These are phyloP conservation scores for Aspergillus tamarii DNA, from an alignment of 2,329 filamentous ascomycete genomes.

Conservation along the genomic window DNA sequence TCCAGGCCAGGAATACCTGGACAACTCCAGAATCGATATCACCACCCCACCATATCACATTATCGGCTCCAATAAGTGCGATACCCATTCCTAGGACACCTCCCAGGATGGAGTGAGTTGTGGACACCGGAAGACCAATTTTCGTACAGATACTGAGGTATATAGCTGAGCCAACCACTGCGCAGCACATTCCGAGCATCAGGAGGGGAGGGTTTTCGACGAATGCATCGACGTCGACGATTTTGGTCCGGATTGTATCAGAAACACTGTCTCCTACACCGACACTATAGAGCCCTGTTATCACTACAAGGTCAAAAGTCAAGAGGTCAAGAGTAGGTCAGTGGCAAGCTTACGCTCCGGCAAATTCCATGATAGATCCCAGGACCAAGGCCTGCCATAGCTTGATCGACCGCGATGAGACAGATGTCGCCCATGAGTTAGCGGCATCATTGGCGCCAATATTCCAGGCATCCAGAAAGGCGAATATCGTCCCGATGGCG, in stretches of 20 bases:
- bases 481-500: conserved; percentile 24
- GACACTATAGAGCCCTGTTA: conserved; percentile 12
- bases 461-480: conserved; percentile 25
- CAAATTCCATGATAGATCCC: conserved; percentile 21
- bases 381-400: conserved; percentile 24
- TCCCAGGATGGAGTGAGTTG: conserved; percentile 24
- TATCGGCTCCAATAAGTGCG: conserved; percentile 18
- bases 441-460: conserved; percentile 27
- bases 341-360: conserved; percentile 15
- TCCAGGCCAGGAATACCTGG: conserved; percentile 24
- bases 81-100: conserved; percentile 24
- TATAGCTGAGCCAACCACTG: conserved; percentile 17
- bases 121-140: conserved; percentile 22
- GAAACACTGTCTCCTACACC: conserved; percentile 21
- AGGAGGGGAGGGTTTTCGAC: conserved; percentile 13
- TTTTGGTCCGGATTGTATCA: conserved; percentile 24
- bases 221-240: conserved; percentile 17
- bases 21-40: conserved; percentile 25
- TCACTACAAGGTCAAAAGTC: too few relatives aligned
- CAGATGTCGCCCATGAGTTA: conserved; percentile 25
- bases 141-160: conserved; percentile 21
- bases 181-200: conserved; percentile 25
- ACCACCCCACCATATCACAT: conserved; percentile 22
- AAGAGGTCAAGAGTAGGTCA: too few relatives aligned
- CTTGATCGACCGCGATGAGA: conserved; percentile 23